These are phyloP conservation scores for Anethum foeniculum DNA, from an alignment of 140 eudicot genomes.

Conservation along the genomic window DNA sequence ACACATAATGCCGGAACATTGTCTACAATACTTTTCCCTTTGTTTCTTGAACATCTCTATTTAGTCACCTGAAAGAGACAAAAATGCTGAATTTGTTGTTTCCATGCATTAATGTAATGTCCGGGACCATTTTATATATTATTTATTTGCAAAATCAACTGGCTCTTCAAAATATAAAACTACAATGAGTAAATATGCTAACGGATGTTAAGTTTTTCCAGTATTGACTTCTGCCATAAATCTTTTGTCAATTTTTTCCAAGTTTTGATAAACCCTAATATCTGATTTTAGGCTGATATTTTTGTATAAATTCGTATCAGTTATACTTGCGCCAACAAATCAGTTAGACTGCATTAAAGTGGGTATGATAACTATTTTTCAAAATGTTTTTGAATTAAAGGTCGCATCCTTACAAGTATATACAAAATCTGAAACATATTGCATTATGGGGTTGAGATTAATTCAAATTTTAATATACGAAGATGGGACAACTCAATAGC, in stretches of 20 bases:
- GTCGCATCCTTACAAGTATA: not conserved
- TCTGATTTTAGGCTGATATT: too few relatives aligned
- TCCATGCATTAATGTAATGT: slow-evolving; percentile 1
- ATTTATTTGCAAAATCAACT: not conserved
- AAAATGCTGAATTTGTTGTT: not conserved
- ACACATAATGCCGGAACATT: not conserved
- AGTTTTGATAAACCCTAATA: too few relatives aligned
- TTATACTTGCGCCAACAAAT: too few relatives aligned
- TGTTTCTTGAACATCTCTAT: not conserved
- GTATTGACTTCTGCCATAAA: too few relatives aligned
- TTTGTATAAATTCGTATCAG: too few relatives aligned
- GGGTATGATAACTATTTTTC: not conserved
- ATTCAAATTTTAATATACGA: not conserved
- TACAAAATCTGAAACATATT: not conserved
- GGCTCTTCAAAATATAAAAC: not conserved
- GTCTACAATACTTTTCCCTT: not conserved
- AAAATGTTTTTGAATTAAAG: not conserved
- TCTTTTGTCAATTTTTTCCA: too few relatives aligned
- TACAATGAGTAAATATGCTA: not conserved
- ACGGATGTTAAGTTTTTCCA: too few relatives aligned
- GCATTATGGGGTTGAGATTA: not conserved
- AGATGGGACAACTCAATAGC: slow-evolving; percentile 7
- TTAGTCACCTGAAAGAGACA: not conserved
- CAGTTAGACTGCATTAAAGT: not conserved
- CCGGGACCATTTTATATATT: not conserved